Percentiles rank a stretch among this genome's conserved stretches.
Evolutionary conservation across 2,329 filamentous ascomycete species (phyloP).

Genomic region (Colletotrichum sansevieriae): DNA sequence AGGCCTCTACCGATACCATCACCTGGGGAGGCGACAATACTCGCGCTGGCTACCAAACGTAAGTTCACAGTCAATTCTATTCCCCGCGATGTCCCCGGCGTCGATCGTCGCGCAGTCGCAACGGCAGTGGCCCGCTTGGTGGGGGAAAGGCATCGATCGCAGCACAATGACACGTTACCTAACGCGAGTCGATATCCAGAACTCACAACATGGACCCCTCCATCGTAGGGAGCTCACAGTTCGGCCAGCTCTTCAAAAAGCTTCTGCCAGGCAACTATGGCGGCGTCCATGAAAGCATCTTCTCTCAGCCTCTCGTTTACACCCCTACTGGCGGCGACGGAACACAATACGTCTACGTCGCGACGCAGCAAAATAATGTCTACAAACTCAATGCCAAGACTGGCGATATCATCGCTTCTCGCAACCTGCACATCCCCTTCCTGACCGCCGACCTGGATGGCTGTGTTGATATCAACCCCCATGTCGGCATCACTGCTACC

Average conservation of each 20-base stretch:
- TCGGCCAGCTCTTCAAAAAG: slow-evolving; percentile 67
- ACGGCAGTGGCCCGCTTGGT: background rate
- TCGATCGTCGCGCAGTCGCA: slow-evolving; percentile 6
- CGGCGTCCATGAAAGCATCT: slow-evolving; percentile 64
- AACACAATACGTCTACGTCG: slow-evolving; percentile 67
- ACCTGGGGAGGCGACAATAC: slow-evolving; percentile 72
- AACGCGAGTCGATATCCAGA: slow-evolving; percentile 36
- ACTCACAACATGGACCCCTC: slow-evolving; percentile 75
- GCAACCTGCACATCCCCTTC: slow-evolving; percentile 64
- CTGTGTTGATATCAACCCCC: slow-evolving; percentile 63
- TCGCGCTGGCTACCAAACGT: slow-evolving; percentile 66
- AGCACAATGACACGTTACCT: background rate
- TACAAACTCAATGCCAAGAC: slow-evolving; percentile 69
- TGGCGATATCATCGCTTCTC: slow-evolving; percentile 61
- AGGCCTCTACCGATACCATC: slow-evolving; percentile 66
- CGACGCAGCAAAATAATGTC: slow-evolving; percentile 70
- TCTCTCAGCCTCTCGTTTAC: slow-evolving; percentile 63
- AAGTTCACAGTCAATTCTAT: slow-evolving; percentile 42
- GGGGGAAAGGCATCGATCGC: background rate
- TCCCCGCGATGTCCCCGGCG: background rate
- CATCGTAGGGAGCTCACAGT: slow-evolving; percentile 66
- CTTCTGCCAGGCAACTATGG: slow-evolving; percentile 65
- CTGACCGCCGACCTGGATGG: slow-evolving; percentile 61
- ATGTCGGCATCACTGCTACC: slow-evolving; percentile 60
- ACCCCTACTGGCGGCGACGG: slow-evolving; percentile 58